Percentiles rank a stretch among this genome's conserved stretches.
Conservation (phyloP, 768 basidiomycete species). For the Inosperma sp. region DNA sequence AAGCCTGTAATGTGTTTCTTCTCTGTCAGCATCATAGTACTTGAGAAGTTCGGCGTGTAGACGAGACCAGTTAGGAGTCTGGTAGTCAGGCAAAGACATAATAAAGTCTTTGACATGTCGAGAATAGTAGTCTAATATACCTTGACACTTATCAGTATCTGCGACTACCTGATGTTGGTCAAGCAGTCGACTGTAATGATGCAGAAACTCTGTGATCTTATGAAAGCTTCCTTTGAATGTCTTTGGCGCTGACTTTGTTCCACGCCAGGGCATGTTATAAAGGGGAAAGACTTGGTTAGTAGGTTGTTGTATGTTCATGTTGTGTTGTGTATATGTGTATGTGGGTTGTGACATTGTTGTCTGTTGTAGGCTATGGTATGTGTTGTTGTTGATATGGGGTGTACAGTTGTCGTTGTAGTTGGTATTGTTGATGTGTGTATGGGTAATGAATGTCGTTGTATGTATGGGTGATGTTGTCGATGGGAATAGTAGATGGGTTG, state of each 20-base stretch:
- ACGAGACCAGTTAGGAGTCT: not conserved
- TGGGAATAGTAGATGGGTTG: too few relatives aligned
- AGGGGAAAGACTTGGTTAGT: not conserved
- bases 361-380: too few relatives aligned
- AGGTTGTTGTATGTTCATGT: not conserved
- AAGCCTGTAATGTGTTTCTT: not conserved
- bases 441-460: too few relatives aligned
- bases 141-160: not conserved
- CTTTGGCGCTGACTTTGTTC: not conserved
- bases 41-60: not conserved
- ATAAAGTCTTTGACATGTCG: not conserved
- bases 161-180: not conserved
- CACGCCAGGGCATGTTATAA: not conserved
- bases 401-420: too few relatives aligned
- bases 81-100: not conserved
- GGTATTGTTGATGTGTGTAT: too few relatives aligned
- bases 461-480: too few relatives aligned
- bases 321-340: too few relatives aligned
- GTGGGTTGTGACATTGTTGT: too few relatives aligned
- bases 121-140: not conserved
- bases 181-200: not conserved
- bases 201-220: not conserved
- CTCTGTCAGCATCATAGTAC: not conserved
- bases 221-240: conserved; percentile 4
- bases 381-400: not conserved